Base-by-base conservation (phyloP, 2,329 filamentous ascomycete genomes). In the Beauveria pseudobassiana region DNA sequence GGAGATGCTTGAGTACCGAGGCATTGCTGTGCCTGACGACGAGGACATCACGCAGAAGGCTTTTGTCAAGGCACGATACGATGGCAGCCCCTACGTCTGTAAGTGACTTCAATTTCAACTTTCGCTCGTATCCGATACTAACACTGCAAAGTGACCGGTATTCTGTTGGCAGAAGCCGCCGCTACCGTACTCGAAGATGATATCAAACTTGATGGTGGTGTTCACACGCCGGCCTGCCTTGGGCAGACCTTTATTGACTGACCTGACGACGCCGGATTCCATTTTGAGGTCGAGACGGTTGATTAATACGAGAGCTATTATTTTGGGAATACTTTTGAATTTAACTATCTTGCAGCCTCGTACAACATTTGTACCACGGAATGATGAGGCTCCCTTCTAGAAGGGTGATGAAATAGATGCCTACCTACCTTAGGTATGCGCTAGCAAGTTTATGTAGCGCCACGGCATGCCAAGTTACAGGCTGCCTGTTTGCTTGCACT, bases 151-250 rank as follows among this genome's bases (percentile, higher is more conserved):
- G 85, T 90, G 57, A 91, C 88, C 4, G 89, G 81, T 0, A 69
- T 86, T 20, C 78, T 88, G 30, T 69, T 90, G 16, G 80, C 82
- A 2, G 80, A 91, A 67, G 88, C 82, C 14, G 89, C 88, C 4
- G 75, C 82, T 45, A 85, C 85, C 0, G 76, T 93, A 38, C 75
- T 91, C 18, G 78, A 87, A 62, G 86, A 88, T 45, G 80, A 86
- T 16, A 74, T 84, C 14, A 72, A 79, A 42, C 74, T 90, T 14
- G 78, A 78, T 1, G 89, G 89, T 20, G 89, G 89, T 3, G 76
- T 91, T 26, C 83, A 89, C 64, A 93, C 90, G 1, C 86, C 89
- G 0, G 87, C 89, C 0, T 88, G 83, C 59, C 75, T 93, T 2
- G 89, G 89, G 1, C 84, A 87, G 66, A 75, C 79, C 10, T 88